A percentile compares a stretch with the other conserved stretches of the same genome.
Evolutionary conservation across 2,329 filamentous ascomycete genomes (phyloP).

Genomic region (Mycogone perniciosa): DNA sequence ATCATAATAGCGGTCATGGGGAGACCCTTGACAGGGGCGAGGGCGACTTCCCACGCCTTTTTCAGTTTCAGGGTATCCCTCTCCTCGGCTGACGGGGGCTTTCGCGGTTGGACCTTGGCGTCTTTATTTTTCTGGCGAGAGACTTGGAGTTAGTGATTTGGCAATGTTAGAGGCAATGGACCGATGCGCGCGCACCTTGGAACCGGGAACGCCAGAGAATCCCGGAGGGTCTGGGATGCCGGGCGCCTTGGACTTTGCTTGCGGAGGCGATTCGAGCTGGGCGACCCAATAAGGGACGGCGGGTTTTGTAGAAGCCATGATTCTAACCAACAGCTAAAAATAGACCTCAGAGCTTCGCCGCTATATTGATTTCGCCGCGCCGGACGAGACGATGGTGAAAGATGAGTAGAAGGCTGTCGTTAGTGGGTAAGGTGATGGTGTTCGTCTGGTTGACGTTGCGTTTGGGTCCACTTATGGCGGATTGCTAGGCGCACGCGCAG

Average conservation of each 20-base stretch:
- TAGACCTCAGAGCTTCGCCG: neutral
- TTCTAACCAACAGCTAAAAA: neutral
- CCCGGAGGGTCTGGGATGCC: conserved; percentile 81
- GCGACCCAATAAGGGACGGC: conserved; percentile 69
- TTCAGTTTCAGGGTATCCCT: conserved; percentile 96
- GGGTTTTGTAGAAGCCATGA: conserved; percentile 19
- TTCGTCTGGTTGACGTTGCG: neutral
- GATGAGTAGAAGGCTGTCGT: neutral
- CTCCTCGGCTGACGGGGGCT: conserved; percentile 69
- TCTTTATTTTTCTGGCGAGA: conserved; percentile 43
- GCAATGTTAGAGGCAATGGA: conserved; percentile 2
- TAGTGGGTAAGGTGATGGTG: neutral
- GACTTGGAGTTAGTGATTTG: neutral
- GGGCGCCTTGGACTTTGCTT: conserved; percentile 57
- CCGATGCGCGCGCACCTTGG: conserved; percentile 45
- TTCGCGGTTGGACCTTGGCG: conserved; percentile 46
- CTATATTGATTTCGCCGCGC: no score
- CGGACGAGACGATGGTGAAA: no score
- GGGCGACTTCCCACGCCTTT: conserved; percentile 96
- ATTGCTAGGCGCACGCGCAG: neutral
- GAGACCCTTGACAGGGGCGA: conserved; percentile 86
- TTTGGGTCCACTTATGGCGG: neutral
- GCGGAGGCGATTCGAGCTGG: conserved; percentile 66
- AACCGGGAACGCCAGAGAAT: conserved; percentile 56
- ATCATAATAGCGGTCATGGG: conserved; percentile 99